Conservation (phyloP, 2,329 filamentous ascomycete genomes). For the Botrytis pseudocinerea region DNA sequence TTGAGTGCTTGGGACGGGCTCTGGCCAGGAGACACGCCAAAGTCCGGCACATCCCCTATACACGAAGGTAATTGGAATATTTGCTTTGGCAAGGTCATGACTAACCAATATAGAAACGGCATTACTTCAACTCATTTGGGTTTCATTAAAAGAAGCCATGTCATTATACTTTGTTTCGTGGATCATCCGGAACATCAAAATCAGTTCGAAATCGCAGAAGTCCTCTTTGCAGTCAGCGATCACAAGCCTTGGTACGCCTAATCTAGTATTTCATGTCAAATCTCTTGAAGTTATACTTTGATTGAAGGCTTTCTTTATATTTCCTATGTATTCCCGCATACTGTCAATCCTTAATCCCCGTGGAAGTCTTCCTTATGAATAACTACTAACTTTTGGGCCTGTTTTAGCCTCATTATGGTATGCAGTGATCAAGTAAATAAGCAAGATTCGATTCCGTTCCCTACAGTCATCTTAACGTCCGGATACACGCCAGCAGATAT, state of each 20-base stretch:
- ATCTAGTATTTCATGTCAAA: not conserved
- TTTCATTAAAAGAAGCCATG: slow-evolving; percentile 40
- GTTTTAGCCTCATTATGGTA: slow-evolving; percentile 49
- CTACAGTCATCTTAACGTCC: slow-evolving; percentile 53
- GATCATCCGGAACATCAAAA: slow-evolving; percentile 48
- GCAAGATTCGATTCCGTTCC: slow-evolving; percentile 46
- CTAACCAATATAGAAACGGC: slow-evolving; percentile 37
- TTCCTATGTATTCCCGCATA: not conserved
- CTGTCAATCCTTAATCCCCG: not conserved
- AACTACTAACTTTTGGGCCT: not conserved
- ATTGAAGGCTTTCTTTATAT: not conserved
- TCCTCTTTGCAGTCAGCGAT: slow-evolving; percentile 45
- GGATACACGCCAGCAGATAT: slow-evolving; percentile 52
- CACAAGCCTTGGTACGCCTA: slow-evolving; percentile 44
- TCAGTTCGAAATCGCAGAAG: slow-evolving; percentile 53
- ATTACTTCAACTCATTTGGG: slow-evolving; percentile 50
- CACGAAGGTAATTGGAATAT: slow-evolving; percentile 46
- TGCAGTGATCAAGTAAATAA: slow-evolving; percentile 50
- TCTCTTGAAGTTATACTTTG: not conserved
- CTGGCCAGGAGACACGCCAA: slow-evolving; percentile 59
- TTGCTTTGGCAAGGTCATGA: not conserved
- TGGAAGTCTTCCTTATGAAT: not conserved
- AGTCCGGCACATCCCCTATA: slow-evolving; percentile 72
- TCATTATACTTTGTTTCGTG: slow-evolving; percentile 51
- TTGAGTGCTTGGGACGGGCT: slow-evolving; percentile 67